phyloP scores from a whole-genome alignment of 352 stramenopile species.

The Nothophytophthora sp. region DNA sequence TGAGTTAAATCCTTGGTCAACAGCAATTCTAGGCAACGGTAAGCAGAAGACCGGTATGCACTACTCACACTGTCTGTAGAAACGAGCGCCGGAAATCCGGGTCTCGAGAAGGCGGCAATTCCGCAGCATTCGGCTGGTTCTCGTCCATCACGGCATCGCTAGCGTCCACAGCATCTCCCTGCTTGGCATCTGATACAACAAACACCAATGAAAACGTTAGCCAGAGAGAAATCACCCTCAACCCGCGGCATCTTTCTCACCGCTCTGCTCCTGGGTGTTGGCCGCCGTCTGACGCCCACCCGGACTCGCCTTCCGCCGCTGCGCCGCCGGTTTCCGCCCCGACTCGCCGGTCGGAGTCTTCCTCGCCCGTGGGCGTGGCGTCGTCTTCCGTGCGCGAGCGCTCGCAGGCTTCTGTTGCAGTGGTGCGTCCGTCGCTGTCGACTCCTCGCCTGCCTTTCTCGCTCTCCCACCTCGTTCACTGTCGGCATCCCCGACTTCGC shows the following conservation, averaged over 20 bases:
- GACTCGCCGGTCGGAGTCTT: constrained; percentile 11
- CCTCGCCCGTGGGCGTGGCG: constrained; percentile 12
- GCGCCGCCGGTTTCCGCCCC: constrained; percentile 21
- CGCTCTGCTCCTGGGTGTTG: constrained; percentile 11
- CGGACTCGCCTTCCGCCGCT: constrained; percentile 28
- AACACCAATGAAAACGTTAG: not conserved
- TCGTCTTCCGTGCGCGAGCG: constrained; percentile 16
- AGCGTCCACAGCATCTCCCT: not conserved
- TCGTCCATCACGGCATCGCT: not conserved
- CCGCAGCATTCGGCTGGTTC: constrained; percentile 1
- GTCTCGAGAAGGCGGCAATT: constrained; percentile 18
- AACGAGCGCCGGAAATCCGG: constrained; percentile 24
- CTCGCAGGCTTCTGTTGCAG: constrained; percentile 9
- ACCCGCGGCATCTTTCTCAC: not conserved
- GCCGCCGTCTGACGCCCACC: constrained; percentile 3
- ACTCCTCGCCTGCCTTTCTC: not conserved
- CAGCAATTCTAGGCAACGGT: not conserved
- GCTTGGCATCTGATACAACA: not conserved
- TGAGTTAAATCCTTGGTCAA: not conserved
- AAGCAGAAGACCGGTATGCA: constrained; percentile 2
- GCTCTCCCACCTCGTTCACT: no score
- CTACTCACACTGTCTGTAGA: constrained; percentile 31
- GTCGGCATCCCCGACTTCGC: no score
- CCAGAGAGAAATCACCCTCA: not conserved
- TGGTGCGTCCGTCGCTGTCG: not conserved